Percentiles rank a stretch among this genome's conserved stretches.
Evolutionary conservation across 2,329 filamentous ascomycete species (phyloP).

Genomic region (Monascus ruber): DNA sequence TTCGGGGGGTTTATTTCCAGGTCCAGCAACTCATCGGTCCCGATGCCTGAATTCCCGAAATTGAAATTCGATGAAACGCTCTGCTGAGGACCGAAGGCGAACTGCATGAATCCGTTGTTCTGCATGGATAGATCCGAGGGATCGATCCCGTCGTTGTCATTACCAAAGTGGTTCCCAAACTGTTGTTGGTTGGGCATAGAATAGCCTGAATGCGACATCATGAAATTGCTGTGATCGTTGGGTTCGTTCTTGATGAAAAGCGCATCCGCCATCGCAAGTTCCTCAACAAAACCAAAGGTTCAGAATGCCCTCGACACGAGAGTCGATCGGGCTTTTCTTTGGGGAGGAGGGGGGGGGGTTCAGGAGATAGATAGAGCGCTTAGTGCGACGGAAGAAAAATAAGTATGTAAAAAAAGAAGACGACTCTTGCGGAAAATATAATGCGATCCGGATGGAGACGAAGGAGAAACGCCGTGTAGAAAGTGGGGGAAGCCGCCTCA

Average conservation of each 20-base stretch:
- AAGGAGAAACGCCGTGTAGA: too few relatives aligned
- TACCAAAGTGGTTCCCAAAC: conserved; percentile 37
- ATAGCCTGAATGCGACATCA: conserved; percentile 39
- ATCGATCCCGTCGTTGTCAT: conserved; percentile 56
- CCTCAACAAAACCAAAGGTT: conserved; percentile 37
- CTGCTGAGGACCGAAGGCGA: conserved; percentile 51
- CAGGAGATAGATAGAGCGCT: too few relatives aligned
- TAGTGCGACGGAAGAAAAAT: too few relatives aligned
- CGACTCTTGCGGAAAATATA: too few relatives aligned
- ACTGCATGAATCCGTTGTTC: conserved; percentile 39
- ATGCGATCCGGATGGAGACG: too few relatives aligned
- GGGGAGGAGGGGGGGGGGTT: too few relatives aligned
- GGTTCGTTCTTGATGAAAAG: conserved; percentile 59
- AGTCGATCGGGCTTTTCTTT: not conserved
- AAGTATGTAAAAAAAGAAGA: too few relatives aligned
- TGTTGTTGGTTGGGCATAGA: conserved; percentile 41
- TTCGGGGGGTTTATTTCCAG: conserved; percentile 33
- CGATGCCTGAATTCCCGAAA: conserved; percentile 65
- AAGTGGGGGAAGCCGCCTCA: too few relatives aligned
- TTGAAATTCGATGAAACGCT: conserved; percentile 62
- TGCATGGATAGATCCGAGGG: conserved; percentile 74
- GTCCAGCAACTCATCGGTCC: conserved; percentile 81
- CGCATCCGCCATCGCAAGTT: conserved; percentile 31
- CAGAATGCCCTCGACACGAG: not conserved
- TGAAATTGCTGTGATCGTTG: conserved; percentile 50